Evolutionary conservation across 257 asterid genomes (phyloP).

Genomic region (Ilex asprella): DNA sequence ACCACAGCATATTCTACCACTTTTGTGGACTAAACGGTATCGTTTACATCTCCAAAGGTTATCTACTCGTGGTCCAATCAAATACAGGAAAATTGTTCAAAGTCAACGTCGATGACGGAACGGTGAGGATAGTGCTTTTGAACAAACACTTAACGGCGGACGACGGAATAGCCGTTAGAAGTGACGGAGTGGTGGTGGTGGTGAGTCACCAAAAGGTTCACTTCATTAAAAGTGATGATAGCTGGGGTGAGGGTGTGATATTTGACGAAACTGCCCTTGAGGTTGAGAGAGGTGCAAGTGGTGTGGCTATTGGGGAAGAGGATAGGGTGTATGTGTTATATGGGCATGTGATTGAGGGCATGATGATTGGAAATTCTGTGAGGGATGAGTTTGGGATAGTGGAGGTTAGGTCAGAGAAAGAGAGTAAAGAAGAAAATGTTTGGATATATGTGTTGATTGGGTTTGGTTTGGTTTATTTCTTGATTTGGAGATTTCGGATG

Average conservation of each 20-base stretch:
- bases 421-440: conserved; percentile 38
- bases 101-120: not conserved
- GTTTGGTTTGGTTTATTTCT: conserved; percentile 63
- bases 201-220: conserved; percentile 46
- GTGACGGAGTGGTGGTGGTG: conserved; percentile 62
- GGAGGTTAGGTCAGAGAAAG: conserved; percentile 48
- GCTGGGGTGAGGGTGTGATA: conserved; percentile 71
- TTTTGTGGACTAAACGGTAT: not conserved
- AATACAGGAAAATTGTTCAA: not conserved
- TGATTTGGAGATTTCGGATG: conserved; percentile 91
- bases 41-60: not conserved
- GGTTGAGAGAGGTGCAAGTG: conserved; percentile 51
- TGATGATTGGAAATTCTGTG: conserved; percentile 29
- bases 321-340: conserved; percentile 58
- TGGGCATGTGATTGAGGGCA: conserved; percentile 62
- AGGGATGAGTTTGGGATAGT: conserved; percentile 53
- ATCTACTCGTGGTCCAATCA: not conserved
- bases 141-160: conserved; percentile 48
- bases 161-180: conserved; percentile 53
- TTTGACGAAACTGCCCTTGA: conserved; percentile 87
- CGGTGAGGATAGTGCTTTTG: conserved; percentile 40
- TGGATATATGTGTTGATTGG: conserved; percentile 79
- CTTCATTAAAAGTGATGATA: conserved; percentile 41
- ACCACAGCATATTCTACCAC: not conserved
- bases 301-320: conserved; percentile 59